phyloP scores from a whole-genome alignment of 139 green algal species.

The Coelastrella sp. region DNA sequence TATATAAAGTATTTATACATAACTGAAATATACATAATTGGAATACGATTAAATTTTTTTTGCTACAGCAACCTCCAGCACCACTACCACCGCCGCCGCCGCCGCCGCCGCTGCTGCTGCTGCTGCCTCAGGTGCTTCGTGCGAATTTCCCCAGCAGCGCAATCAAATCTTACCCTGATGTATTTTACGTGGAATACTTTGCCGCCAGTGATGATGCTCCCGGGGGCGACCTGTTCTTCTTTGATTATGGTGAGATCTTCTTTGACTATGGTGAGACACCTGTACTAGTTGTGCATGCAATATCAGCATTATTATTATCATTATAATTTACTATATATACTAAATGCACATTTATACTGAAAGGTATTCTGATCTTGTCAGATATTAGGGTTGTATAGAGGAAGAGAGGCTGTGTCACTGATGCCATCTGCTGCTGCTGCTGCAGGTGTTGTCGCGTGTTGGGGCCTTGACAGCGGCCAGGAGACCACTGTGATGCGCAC shows the following conservation, averaged over 20 bases:
- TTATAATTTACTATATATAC: no score
- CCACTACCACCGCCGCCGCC: slow-evolving; percentile 14
- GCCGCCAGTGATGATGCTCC: slow-evolving; percentile 45
- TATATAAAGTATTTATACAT: no score
- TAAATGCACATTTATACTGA: no score
- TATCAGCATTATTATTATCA: neutral
- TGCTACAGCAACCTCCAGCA: no score
- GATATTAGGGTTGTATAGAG: neutral
- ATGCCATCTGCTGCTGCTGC: neutral
- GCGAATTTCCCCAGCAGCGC: slow-evolving; percentile 24
- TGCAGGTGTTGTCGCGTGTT: slow-evolving; percentile 63
- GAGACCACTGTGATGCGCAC: slow-evolving; percentile 30
- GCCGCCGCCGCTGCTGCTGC: neutral
- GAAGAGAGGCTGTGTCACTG: neutral
- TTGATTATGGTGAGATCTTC: slow-evolving; percentile 62
- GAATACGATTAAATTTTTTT: no score
- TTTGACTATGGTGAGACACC: slow-evolving; percentile 61
- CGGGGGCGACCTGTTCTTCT: slow-evolving; percentile 66
- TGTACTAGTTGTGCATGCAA: slow-evolving; percentile 29
- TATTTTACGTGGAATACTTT: slow-evolving; percentile 56
- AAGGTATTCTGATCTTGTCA: neutral
- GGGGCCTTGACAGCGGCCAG: slow-evolving; percentile 51
- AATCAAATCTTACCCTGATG: slow-evolving; percentile 62
- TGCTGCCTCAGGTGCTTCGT: slow-evolving; percentile 39
- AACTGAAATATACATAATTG: no score